Evolutionary conservation across 768 basidiomycete species (phyloP), one percentile per base, ranked within the genome.

Genomic region (Termitomyces sp.): DNA sequence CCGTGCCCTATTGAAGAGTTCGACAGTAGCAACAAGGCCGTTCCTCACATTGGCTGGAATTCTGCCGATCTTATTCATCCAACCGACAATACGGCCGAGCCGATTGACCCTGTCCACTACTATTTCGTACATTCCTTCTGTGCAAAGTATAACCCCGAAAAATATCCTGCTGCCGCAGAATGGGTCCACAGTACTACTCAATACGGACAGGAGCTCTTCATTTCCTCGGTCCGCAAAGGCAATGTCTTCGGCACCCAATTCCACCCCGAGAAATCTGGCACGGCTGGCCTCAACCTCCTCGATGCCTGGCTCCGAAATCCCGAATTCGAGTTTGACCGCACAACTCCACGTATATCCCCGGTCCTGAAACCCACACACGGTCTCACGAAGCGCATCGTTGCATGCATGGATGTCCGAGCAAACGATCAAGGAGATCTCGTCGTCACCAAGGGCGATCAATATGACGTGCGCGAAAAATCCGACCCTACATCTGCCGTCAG

Each of bases 21-120:
- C 65, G 72, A 77, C 58, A 77, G 82, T 65, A 58, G 68, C 10
- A 81, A 87, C 66, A 98, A 98, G 74, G 75, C 89, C 0, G 96
- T 98, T 15, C 97, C 97, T 30, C 96, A 98, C 74, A 98, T 99
- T 72, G 97, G 97, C 50, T 99, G 96, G 96, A 98, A 97, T 70
- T 72, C 82, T 22, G 83, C 84, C 24, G 83, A 87, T 56, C 74
- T 78, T 41, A 65, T 88, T 53, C 74, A 81, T 64, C 64, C 71
- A n/a, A 65, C 68, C 28, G 65, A 71, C 45, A 64, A 76, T 57
- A 68, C 74, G 54, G 79, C 81, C 51, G 75, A 75, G 48, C 67
- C 83, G 63, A 73, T 78, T 48, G 69, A 74, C 49, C 67, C 76
- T n/a, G 77, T 83, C 19, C 85, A 86, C 65, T 98, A 95, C 67